Evolutionary conservation across 2,329 filamentous ascomycete species (phyloP).

Genomic region (Scedosporium apiospermum): DNA sequence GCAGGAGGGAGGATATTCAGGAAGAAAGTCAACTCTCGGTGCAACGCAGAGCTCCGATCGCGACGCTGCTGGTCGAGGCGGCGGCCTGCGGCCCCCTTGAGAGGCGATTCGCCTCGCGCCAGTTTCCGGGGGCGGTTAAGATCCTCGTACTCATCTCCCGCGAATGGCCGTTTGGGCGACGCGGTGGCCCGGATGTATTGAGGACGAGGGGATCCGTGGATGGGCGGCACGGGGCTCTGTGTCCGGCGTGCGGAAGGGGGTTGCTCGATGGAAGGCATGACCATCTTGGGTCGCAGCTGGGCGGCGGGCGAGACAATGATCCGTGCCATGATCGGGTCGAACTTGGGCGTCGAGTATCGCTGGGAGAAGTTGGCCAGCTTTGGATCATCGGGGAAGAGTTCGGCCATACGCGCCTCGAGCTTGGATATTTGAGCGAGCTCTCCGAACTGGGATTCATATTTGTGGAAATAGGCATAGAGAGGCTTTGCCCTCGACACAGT

Average conservation of each 20-base stretch:
- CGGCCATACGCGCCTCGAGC: constrained; percentile 83
- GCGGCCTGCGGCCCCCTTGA: constrained; percentile 83
- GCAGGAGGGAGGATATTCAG: constrained; percentile 67
- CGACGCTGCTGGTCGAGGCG: constrained; percentile 70
- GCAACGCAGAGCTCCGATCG: constrained; percentile 57
- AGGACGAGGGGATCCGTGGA: constrained; percentile 28
- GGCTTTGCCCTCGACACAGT: constrained; percentile 67
- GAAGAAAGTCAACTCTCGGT: constrained; percentile 55
- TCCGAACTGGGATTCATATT: constrained; percentile 89
- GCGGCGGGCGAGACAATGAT: constrained; percentile 73
- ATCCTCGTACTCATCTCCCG: constrained; percentile 58
- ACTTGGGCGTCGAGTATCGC: constrained; percentile 61
- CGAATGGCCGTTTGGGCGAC: constrained; percentile 54
- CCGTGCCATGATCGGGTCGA: constrained; percentile 73
- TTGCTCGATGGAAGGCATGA: constrained; percentile 46
- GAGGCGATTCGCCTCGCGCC: constrained; percentile 77
- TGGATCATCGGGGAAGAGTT: constrained; percentile 85
- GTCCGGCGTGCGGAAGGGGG: constrained; percentile 25
- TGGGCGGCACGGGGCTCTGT: constrained; percentile 30
- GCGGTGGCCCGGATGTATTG: constrained; percentile 38
- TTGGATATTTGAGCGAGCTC: constrained; percentile 86
- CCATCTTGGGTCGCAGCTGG: constrained; percentile 60
- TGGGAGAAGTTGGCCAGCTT: constrained; percentile 65
- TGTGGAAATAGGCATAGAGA: constrained; percentile 85
- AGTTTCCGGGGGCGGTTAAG: constrained; percentile 74